Base-by-base conservation (phyloP, 345 rosid species). In the Luvunga scandens region DNA sequence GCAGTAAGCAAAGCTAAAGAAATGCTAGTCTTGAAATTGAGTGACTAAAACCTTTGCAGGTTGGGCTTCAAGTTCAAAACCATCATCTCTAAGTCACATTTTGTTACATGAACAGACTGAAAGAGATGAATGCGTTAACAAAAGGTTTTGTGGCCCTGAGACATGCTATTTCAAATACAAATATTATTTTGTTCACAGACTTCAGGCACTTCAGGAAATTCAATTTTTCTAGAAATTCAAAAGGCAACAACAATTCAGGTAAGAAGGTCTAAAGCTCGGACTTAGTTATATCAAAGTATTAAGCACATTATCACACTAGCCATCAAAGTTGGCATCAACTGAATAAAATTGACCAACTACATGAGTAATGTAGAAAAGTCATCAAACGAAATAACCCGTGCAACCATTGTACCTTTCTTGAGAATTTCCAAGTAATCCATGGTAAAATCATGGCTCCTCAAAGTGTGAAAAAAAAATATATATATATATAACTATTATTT, bases 251-350 rank as follows among this genome's bases (percentile, higher is more conserved):
- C 45, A 10, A 28, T 27, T 19, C 13, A 1, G 14, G 22, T 24
- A 25, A 57, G 12, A 72, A 59, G 48, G 16, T 72, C 76, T 72
- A 72, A 57, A 24, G 7, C 65, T 73, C 61, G 24, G 61, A 60
- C 25, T 24, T 21, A 39, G 38, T 36, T 59, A 25, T 45, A 27
- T 19, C 39, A 18, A 59, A 13, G 5, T 25, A 31, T 42, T 55
- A 73, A 38, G 67, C 25, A 73, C 34, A 57, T 57, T 59, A 59
- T 34, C 56, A 64, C 48, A 50, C 42, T 64, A 28, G 21, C 7
- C 42, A 10, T 25, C 21, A 45, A 75, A 64, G 27, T 28, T 64
- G 22, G 22, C 27, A 14, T 22, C 50, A 30, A 21, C 31, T n/a
- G 50, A 21, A 22, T 12, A 63, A 63, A 16, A 30, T 18, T 42